Percentiles rank a stretch among this genome's conserved stretches.
Evolutionary conservation across 2,329 filamentous ascomycete genomes (phyloP).

Genomic region (Calonectria naviculata): DNA sequence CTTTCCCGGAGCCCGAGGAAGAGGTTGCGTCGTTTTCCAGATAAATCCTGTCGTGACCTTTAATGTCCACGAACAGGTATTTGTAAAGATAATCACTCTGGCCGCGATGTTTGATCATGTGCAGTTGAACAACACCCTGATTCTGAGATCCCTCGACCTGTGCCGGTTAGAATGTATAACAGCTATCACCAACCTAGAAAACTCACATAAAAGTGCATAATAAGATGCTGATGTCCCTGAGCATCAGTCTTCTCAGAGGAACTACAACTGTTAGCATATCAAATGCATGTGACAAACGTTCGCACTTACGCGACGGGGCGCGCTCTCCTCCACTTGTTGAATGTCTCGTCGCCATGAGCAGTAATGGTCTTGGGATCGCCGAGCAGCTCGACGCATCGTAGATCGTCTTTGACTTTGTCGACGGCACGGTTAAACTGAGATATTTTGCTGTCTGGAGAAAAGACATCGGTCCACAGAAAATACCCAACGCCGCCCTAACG

Average conservation of each 20-base stretch:
- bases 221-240: constrained; percentile 81
- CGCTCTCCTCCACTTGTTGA: constrained; percentile 82
- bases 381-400: constrained; percentile 77
- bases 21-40: constrained; percentile 69
- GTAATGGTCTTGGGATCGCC: constrained; percentile 80
- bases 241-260: constrained; percentile 77
- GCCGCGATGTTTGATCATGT: constrained; percentile 77
- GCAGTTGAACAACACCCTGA: constrained; percentile 78
- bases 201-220: constrained; percentile 85
- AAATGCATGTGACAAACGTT: neutral
- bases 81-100: constrained; percentile 80
- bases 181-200: neutral
- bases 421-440: constrained; percentile 90
- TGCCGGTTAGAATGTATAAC: constrained; percentile 4
- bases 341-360: constrained; percentile 84
- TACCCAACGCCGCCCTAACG: constrained; percentile 79
- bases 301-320: constrained; percentile 68
- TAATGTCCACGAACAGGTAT: constrained; percentile 83
- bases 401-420: constrained; percentile 79
- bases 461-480: constrained; percentile 84
- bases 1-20: constrained; percentile 49
- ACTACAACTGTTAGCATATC: constrained; percentile 53
- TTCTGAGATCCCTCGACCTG: constrained; percentile 82
- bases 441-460: constrained; percentile 86
- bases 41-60: constrained; percentile 74